These are phyloP conservation scores for Russula brevipes DNA, from an alignment of 768 basidiomycete genomes.

Conservation along the genomic window DNA sequence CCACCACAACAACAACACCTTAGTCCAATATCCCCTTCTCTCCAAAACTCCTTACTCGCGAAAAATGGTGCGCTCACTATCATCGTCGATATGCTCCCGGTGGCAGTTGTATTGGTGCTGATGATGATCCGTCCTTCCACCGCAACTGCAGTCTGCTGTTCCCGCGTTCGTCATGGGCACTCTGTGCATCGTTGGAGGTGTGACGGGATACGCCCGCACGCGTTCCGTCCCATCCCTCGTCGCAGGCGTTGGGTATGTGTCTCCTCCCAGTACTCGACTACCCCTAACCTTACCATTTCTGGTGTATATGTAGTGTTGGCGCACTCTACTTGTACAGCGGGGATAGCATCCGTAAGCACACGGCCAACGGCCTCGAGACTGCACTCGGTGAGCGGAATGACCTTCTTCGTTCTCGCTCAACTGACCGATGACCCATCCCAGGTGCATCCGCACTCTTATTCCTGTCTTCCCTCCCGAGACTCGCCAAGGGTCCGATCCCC, in stretches of 20 bases:
- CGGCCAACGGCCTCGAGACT: conserved; percentile 67
- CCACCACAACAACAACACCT: background rate
- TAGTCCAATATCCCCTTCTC: too few relatives aligned
- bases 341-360: conserved; percentile 66
- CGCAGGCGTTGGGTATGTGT: conserved; percentile 70
- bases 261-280: background rate
- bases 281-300: background rate
- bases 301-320: conserved; percentile 52
- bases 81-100: background rate
- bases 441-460: conserved; percentile 70
- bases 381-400: conserved; percentile 53
- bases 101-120: background rate
- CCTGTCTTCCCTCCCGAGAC: conserved; percentile 64
- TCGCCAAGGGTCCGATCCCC: conserved; percentile 67
- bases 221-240: conserved; percentile 78
- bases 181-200: conserved; percentile 71
- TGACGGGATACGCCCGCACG: conserved; percentile 65
- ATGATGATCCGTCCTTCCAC: background rate
- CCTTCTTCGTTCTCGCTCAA: background rate
- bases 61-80: conserved; percentile 5
- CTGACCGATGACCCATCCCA: conserved; percentile 27
- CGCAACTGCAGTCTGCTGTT: conserved; percentile 58
- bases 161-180: conserved; percentile 75
- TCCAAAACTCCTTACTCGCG: background rate
- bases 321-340: conserved; percentile 76